Base-by-base conservation (phyloP, 495 filamentous ascomycete species). In the Trichoderma parareesei region DNA sequence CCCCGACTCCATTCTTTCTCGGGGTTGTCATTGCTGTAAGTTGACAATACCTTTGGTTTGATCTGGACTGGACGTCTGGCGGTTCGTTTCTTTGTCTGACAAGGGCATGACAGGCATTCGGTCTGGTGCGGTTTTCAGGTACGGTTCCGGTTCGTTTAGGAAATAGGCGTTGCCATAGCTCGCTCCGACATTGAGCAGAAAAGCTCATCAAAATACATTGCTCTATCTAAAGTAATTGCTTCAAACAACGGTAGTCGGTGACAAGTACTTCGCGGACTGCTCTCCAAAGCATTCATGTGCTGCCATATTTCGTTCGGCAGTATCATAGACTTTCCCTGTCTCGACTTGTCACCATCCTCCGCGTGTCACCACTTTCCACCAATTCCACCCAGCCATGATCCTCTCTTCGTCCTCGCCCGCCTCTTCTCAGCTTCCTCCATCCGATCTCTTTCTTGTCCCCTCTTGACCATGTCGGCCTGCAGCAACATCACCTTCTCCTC, bases 401-500 rank as follows among this genome's bases (percentile, higher is more conserved):
- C 60, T 63, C 38, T 63, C 65, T 44, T 74, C 69, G 9, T 64
- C 67, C 13, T 61, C 68, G 63, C n/a, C 20, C 46, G 46, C 2
- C 64, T 66, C 11, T 53, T 67, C 16, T 69, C 60, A 13, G 49
- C 53, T 5, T 65, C 66, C 18, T 49, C 46, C 8, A 18, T 16
- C 8, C n/a, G 16, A 64, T 65, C 60, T 57, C 46, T 49, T 20
- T 49, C 46, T 49, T 49, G 44, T 20, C 38, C 63, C 35, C 65
- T 64, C 57, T 68, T 63, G 13, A 46, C 61, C 13, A 68, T 53
- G 48, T 48, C 66, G 35, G 57, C 64, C 55, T 76, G 66, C 37
- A 78, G 49, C 35, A 69, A 53, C 67, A 70, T 73, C 70, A 72
- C 75, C 9, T 69, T 68, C 2, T 44, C 67, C 53, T 77, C 70